phyloP scores from a whole-genome alignment of 352 stramenopile species.

The Phytophthora citricola region DNA sequence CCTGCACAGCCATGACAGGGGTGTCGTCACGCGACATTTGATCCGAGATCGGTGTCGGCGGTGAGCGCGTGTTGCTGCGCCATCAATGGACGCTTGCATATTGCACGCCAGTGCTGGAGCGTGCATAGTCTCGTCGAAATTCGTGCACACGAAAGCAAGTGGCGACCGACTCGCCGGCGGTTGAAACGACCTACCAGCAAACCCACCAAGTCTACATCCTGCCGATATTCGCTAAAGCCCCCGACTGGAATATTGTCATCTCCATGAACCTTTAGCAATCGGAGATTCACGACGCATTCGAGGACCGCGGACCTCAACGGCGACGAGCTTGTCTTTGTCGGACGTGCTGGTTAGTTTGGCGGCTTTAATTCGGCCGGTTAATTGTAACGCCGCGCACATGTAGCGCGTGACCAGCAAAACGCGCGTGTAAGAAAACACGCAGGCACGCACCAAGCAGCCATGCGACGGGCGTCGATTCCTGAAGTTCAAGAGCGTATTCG shows the following conservation, averaged over 20 bases:
- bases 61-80: slow-evolving; percentile 13
- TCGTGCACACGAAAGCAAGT: not conserved
- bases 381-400: not conserved
- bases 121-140: slow-evolving; percentile 16
- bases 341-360: not conserved
- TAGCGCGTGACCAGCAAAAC: slow-evolving; percentile 11
- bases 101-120: slow-evolving; percentile 8
- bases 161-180: not conserved
- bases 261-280: slow-evolving; percentile 20
- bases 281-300: not conserved
- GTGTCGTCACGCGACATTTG: slow-evolving; percentile 21
- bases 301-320: slow-evolving; percentile 7
- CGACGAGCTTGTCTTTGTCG: slow-evolving; percentile 11
- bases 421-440: slow-evolving; percentile 5
- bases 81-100: not conserved
- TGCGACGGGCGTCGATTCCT: slow-evolving; percentile 7
- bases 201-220: too few species aligned
- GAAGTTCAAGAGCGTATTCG: slow-evolving; percentile 9
- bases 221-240: too few species aligned
- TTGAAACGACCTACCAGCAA: not conserved
- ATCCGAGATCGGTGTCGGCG: slow-evolving; percentile 10
- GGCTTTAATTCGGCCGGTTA: slow-evolving; percentile 5
- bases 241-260: not conserved
- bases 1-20: slow-evolving; percentile 9
- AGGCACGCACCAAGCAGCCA: slow-evolving; percentile 17